Evolutionary conservation across 148 eudicot genomes (phyloP).

Genomic region (Mesembryanthemum crystallinum): DNA sequence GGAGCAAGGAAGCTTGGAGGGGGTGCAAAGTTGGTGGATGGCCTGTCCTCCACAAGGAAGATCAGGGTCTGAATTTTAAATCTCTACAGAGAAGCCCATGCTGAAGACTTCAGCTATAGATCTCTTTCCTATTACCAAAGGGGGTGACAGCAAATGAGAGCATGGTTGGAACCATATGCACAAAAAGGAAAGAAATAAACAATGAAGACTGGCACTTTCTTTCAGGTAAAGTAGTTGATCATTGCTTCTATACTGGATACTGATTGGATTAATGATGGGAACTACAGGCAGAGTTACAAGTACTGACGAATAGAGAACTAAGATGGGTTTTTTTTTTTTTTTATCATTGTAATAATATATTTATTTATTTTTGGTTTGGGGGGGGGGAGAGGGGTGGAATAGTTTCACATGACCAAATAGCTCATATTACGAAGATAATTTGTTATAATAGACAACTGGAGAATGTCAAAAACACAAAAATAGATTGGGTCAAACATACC

Average conservation of each 20-base stretch:
- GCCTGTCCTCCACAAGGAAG: too few species aligned
- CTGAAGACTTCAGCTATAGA: too few species aligned
- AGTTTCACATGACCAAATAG: too few species aligned
- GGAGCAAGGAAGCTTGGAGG: too few species aligned
- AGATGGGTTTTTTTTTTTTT: neutral
- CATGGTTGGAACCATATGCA: neutral
- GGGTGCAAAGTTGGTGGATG: too few species aligned
- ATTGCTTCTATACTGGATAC: neutral
- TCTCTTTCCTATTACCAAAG: too few species aligned
- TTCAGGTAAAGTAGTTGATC: neutral
- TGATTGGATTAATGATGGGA: neutral
- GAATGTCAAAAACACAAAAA: neutral
- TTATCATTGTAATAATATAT: too few species aligned
- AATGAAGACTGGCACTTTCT: neutral
- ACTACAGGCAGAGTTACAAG: too few species aligned
- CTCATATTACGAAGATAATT: neutral
- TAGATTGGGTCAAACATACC: slow-evolving; percentile 25
- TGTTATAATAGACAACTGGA: neutral
- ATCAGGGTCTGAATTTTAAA: too few species aligned
- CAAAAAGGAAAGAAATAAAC: neutral
- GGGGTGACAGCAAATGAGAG: too few species aligned
- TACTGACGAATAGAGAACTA: neutral
- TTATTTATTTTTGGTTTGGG: neutral
- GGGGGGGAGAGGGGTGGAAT: neutral
- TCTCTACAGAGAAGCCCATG: too few species aligned